Evolutionary conservation across 1,139 yeast species (phyloP), one percentile per base, ranked within the genome.

Genomic region (Zhuliangozyma parablackwelliae): DNA sequence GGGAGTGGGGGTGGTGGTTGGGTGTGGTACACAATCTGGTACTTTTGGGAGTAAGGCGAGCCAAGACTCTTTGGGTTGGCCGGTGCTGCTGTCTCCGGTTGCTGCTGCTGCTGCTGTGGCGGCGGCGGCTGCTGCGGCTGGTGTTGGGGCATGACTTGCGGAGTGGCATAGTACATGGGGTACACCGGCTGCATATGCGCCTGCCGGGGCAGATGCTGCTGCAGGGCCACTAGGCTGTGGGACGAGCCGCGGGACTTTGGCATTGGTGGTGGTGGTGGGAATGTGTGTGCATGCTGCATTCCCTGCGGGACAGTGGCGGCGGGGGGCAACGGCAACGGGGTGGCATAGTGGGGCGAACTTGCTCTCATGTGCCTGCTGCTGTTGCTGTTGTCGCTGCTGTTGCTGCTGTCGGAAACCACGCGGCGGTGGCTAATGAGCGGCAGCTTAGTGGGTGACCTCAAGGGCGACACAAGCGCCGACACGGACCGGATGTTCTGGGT

Each of bases 1-100:
- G 16, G 16, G 16, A 16, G 16, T 16, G 16, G 16, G 16, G 16
- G 26, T 20, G 44, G 44, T 8, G 38, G 39, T 11, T 38, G 47
- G 13, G 42, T 47, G 5, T 42, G 47, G 10, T 38, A 36, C 24
- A 53, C 35, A 21, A 58, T 54, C 11, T 48, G 55, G 42, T 59
- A 60, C 41, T 63, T 63, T 35, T 59, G 68, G 30, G 63, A 56
- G 43, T 62, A 63, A 5, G 71, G 69, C 5, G 68, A 61, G 1
- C 68, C 67, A 30, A 60, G 44, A 10, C 24, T 30, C 10, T 35
- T 37, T 10, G 9, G 20, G 7, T 10, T 10, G 11, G 28, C 28
- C 3, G 11, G 11, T 3, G 28, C 10, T 3, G 24, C 3, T 23
- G 24, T 26, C 12, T 26, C 12, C 23, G 16, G 31, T 10, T 26